Percentiles rank a stretch among this genome's conserved stretches.
Conservation (phyloP, 2,329 filamentous ascomycete genomes). For the Lasiodiplodia gonubiensis region DNA sequence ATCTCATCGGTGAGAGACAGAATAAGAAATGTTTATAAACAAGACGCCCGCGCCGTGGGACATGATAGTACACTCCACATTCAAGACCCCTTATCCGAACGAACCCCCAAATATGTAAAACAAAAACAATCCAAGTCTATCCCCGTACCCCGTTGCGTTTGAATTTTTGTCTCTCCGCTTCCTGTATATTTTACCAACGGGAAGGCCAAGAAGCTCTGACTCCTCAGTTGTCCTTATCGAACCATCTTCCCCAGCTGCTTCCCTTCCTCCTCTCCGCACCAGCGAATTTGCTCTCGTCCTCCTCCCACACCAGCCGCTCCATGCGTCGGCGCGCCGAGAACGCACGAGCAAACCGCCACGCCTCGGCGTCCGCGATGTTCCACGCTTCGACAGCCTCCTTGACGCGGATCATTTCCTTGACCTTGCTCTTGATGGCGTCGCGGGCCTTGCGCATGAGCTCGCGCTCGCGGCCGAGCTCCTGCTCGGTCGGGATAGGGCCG, state of each 20-base stretch:
- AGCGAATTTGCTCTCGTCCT: slow-evolving; percentile 69
- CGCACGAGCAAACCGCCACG: slow-evolving; percentile 75
- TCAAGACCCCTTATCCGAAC: neutral
- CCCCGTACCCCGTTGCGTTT: neutral
- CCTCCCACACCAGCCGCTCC: slow-evolving; percentile 72
- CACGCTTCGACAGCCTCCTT: slow-evolving; percentile 56
- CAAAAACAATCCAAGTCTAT: slow-evolving; percentile 1
- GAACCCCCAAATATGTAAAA: neutral
- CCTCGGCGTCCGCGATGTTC: slow-evolving; percentile 73
- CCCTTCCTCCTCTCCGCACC: slow-evolving; percentile 62
- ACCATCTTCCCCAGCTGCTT: slow-evolving; percentile 44
- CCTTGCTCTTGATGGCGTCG: slow-evolving; percentile 45
- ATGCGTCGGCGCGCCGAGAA: slow-evolving; percentile 67
- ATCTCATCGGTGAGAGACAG: neutral
- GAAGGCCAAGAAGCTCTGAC: neutral
- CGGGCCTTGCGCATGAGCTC: slow-evolving; percentile 61
- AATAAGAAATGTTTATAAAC: neutral
- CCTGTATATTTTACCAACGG: neutral
- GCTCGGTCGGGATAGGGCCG: slow-evolving; percentile 57
- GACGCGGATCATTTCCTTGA: slow-evolving; percentile 40
- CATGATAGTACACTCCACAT: neutral
- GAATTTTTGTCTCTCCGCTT: neutral
- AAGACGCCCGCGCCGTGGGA: slow-evolving; percentile 1
- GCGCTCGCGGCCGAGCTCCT: slow-evolving; percentile 62
- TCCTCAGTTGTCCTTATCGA: slow-evolving; percentile 4